Percentiles rank a stretch among this genome's conserved stretches.
phyloP scores from a whole-genome alignment of 371 early-diverging fungal species.

The Actinomortierella wolfii region DNA sequence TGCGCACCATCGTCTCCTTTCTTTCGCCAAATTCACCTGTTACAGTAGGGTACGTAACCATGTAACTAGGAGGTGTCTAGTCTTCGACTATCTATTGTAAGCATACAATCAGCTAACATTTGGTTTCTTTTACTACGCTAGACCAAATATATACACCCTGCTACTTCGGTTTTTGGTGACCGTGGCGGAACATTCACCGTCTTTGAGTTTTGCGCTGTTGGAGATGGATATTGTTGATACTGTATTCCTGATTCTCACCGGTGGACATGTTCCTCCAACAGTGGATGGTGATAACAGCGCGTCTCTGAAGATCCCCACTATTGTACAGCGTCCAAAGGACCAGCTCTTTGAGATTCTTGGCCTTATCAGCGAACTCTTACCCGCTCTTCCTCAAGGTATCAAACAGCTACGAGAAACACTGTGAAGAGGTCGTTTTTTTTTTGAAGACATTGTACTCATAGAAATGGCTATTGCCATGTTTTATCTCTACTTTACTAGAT shows the following conservation, averaged over 20 bases:
- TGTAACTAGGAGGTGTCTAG: no score
- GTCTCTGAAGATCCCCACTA: constrained; percentile 32
- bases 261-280: constrained; percentile 33
- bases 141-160: constrained; percentile 60
- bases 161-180: constrained; percentile 65
- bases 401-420: constrained; percentile 1
- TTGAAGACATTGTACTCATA: not conserved
- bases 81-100: not conserved
- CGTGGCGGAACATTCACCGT: constrained; percentile 66
- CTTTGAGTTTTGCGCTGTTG: constrained; percentile 58
- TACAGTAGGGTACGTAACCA: constrained; percentile 7
- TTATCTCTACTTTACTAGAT: constrained; percentile 4
- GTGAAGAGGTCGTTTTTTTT: not conserved
- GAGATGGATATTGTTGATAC: constrained; percentile 60
- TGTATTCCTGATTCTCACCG: constrained; percentile 65
- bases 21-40: constrained; percentile 34
- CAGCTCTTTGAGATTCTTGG: constrained; percentile 56
- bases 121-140: constrained; percentile 15
- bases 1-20: constrained; percentile 51
- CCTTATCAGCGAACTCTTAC: constrained; percentile 61
- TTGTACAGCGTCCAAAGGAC: constrained; percentile 52
- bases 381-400: constrained; percentile 64
- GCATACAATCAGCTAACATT: not conserved
- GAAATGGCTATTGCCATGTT: not conserved
- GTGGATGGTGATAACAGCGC: constrained; percentile 18